Evolutionary conservation across 192 early-diverging fungal genomes (phyloP).

Genomic region (Radiomyces spectabilis): DNA sequence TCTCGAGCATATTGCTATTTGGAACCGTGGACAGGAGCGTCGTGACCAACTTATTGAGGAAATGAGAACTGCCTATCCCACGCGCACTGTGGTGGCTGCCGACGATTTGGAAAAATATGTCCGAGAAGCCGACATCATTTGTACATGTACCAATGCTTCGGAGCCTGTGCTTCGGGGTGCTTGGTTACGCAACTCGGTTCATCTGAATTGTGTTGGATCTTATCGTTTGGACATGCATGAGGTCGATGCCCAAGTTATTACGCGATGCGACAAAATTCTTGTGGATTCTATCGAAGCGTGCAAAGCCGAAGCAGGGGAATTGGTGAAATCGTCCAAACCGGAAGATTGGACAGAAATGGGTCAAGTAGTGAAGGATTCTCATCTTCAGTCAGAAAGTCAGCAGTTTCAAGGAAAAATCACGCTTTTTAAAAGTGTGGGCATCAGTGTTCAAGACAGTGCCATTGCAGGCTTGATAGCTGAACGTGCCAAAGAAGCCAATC

Average conservation of each 20-base stretch:
- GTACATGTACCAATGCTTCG: constrained; percentile 42
- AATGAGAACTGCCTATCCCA: constrained; percentile 8
- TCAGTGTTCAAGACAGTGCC: constrained; percentile 46
- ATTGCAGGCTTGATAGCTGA: constrained; percentile 35
- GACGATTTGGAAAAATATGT: constrained; percentile 21
- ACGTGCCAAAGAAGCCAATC: constrained; percentile 24
- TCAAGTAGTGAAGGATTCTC: constrained; percentile 1
- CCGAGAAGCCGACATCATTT: constrained; percentile 37
- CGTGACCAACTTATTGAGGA: constrained; percentile 18
- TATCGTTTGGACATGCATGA: constrained; percentile 44
- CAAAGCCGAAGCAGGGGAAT: constrained; percentile 40
- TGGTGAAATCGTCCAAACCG: constrained; percentile 26
- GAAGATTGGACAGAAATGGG: constrained; percentile 29
- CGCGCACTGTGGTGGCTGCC: constrained; percentile 18
- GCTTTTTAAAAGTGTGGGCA: constrained; percentile 50
- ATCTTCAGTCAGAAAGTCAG: no score
- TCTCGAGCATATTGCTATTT: constrained; percentile 30
- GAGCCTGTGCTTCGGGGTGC: constrained; percentile 33
- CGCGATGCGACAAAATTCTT: constrained; percentile 21
- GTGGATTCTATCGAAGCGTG: constrained; percentile 36
- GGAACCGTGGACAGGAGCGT: constrained; percentile 34
- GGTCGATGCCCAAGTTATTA: constrained; percentile 32
- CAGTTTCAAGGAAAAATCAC: constrained; percentile 12
- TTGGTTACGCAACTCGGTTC: constrained; percentile 31
- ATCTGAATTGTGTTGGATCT: constrained; percentile 46